phyloP scores from a whole-genome alignment of 352 stramenopile genomes.

The Thraustotheca clavata region DNA sequence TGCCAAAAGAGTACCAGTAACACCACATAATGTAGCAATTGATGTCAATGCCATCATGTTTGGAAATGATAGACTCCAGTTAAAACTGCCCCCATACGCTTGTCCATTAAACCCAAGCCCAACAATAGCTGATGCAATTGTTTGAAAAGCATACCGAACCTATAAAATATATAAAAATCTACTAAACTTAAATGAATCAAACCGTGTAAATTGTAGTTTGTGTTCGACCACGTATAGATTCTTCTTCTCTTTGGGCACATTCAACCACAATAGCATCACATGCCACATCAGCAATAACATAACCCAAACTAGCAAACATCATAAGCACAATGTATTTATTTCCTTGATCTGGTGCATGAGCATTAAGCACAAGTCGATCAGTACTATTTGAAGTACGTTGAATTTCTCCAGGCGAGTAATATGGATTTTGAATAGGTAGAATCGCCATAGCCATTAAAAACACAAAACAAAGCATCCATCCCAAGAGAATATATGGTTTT shows the following conservation, averaged over 20 bases:
- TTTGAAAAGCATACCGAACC: conserved; percentile 37
- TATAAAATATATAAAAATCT: not conserved
- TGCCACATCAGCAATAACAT: conserved; percentile 79
- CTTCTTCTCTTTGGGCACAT: conserved; percentile 48
- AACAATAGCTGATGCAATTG: conserved; percentile 32
- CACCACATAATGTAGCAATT: conserved; percentile 30
- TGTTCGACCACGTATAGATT: conserved; percentile 32
- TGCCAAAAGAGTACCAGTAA: conserved; percentile 29
- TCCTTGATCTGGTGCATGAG: conserved; percentile 33
- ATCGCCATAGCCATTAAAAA: conserved; percentile 48
- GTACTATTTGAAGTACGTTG: not conserved
- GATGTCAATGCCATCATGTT: conserved; percentile 46
- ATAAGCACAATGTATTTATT: conserved; percentile 52
- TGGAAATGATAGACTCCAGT: conserved; percentile 34
- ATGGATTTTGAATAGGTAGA: conserved; percentile 34
- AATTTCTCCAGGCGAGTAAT: conserved; percentile 24
- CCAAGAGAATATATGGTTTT: conserved; percentile 47
- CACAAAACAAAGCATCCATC: conserved; percentile 37
- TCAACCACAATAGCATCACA: conserved; percentile 71
- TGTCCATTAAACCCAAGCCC: conserved; percentile 49
- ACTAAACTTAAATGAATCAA: conserved; percentile 20
- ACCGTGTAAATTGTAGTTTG: conserved; percentile 49
- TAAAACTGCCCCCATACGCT: conserved; percentile 48
- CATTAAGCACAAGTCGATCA: conserved; percentile 3
- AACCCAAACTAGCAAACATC: conserved; percentile 71